Base-by-base conservation (phyloP, 2,329 filamentous ascomycete genomes). In the Coniochaeta pulveracea region DNA sequence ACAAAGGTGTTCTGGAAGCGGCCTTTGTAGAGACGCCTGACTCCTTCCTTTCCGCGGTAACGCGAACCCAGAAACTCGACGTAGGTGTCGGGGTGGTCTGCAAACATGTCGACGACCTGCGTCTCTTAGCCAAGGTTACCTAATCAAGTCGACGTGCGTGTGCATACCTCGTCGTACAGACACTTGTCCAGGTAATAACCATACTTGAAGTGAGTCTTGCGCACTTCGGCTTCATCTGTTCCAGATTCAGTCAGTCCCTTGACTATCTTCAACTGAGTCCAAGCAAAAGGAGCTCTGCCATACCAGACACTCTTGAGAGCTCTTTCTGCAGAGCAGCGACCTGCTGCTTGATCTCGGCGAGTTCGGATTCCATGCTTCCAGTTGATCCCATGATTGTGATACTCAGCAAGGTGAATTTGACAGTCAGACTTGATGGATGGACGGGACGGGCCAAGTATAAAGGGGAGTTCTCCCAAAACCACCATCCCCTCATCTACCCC, bases 151-250 rank as follows among this genome's bases (percentile, higher is more conserved):
- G 8, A 24, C 15, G 19, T 17, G 8, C 10, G 14, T 31, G n/a
- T 17, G 24, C 37, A 29, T 34, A 63, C 66, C 54, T 72, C 65
- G 40, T 69, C 60, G 50, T 72, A 73, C 2, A 73, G 54, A 38
- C 68, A 73, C 41, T 73, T 73, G 52, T 73, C 69, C 17, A 73
- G 55, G 45, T 72, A 73, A 48, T 73, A 72, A 17, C 68, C 69
- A 47, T 72, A 73, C 39, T 66, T 71, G 55, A 66, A 68, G 44
- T 72, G 68, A 3, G 65, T 57, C 45, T 70, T 71, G 36, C 64
- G 62, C 29, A 72, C 59, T 41, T 71, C 64, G 22, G 65, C 61
- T 46, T 71, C 64, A 37, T 70, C 67, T 67, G 34, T 5, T 11
- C 10, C 15, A 4, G 6, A 6, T 19, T 36, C 19, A 43, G 39